A percentile compares a stretch with the other conserved stretches of the same genome.
phyloP scores from a whole-genome alignment of 1,284 basidiomycete genomes.

The Volvariella surrecta region DNA sequence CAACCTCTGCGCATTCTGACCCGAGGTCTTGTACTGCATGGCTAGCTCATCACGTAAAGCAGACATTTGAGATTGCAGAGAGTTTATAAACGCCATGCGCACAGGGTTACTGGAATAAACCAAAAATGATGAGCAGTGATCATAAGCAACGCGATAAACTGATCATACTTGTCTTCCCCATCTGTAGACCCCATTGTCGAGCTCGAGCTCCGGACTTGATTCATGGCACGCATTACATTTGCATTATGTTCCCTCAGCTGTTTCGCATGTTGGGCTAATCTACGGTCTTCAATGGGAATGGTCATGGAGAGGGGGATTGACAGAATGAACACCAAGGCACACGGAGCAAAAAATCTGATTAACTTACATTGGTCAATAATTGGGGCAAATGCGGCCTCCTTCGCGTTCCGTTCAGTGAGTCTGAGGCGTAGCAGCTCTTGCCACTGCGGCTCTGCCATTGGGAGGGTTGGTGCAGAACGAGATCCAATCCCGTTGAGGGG shows the following conservation, averaged over 20 bases:
- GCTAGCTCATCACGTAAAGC: constrained; percentile 86
- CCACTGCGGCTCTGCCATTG: constrained; percentile 76
- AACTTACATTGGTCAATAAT: constrained; percentile 84
- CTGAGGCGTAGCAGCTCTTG: constrained; percentile 71
- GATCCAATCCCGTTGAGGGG: constrained; percentile 6
- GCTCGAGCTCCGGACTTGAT: constrained; percentile 39
- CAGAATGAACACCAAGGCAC: constrained; percentile 13
- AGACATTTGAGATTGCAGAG: constrained; percentile 90
- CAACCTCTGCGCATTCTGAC: constrained; percentile 89
- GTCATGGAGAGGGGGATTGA: not conserved
- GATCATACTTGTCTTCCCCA: constrained; percentile 41
- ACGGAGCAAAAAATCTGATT: constrained; percentile 8
- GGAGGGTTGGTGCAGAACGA: constrained; percentile 8
- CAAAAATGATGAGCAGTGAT: constrained; percentile 11
- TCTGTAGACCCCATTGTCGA: constrained; percentile 42
- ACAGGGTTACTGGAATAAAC: constrained; percentile 60
- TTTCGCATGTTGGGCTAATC: constrained; percentile 83
- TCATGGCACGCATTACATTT: constrained; percentile 72
- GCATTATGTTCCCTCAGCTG: constrained; percentile 86
- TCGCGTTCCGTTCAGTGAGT: constrained; percentile 70
- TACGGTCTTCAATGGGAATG: constrained; percentile 52
- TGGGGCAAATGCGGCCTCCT: constrained; percentile 68
- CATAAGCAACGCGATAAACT: constrained; percentile 2
- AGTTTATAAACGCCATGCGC: constrained; percentile 78
- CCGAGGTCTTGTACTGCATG: constrained; percentile 92